phyloP scores from a whole-genome alignment of 208 protist species.

The Crithidia bombi region DNA sequence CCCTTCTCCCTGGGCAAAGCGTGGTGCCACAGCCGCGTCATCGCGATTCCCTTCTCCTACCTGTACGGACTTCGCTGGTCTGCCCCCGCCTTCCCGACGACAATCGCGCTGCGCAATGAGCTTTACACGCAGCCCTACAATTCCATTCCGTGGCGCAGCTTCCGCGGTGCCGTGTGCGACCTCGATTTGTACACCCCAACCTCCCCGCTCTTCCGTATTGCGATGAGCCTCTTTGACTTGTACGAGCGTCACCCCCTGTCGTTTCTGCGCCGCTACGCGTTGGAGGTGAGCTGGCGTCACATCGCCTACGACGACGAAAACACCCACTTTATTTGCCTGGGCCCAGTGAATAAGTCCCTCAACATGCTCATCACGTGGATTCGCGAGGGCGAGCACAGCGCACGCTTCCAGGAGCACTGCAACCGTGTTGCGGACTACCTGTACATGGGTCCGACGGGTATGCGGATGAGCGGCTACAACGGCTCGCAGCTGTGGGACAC shows the following conservation, averaged over 20 bases:
- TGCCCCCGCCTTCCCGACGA: conserved; percentile 51
- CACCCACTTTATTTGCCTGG: conserved; percentile 97
- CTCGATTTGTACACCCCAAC: conserved; percentile 94
- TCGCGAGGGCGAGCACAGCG: conserved; percentile 84
- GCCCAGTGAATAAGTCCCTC: conserved; percentile 96
- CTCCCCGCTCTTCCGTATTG: conserved; percentile 72
- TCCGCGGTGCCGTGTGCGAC: conserved; percentile 63
- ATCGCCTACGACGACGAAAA: conserved; percentile 96
- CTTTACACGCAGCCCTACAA: conserved; percentile 87
- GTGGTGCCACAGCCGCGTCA: conserved; percentile 97
- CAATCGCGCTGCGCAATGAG: conserved; percentile 86
- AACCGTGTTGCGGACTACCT: conserved; percentile 96
- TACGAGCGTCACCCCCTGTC: conserved; percentile 68
- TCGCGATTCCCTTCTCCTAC: conserved; percentile 97
- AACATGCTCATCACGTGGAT: conserved; percentile 97
- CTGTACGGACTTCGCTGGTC: conserved; percentile 92
- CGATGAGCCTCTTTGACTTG: conserved; percentile 53
- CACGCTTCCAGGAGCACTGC: conserved; percentile 86
- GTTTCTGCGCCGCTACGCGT: conserved; percentile 81
- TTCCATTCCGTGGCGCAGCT: conserved; percentile 85
- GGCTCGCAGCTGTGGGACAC: conserved; percentile 99
- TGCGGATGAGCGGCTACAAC: conserved; percentile 99
- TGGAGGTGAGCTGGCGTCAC: conserved; percentile 87
- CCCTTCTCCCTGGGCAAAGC: conserved; percentile 88
- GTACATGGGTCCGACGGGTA: conserved; percentile 93